phyloP scores from a whole-genome alignment of 306 rosid genomes.

The Quercus cerris region DNA sequence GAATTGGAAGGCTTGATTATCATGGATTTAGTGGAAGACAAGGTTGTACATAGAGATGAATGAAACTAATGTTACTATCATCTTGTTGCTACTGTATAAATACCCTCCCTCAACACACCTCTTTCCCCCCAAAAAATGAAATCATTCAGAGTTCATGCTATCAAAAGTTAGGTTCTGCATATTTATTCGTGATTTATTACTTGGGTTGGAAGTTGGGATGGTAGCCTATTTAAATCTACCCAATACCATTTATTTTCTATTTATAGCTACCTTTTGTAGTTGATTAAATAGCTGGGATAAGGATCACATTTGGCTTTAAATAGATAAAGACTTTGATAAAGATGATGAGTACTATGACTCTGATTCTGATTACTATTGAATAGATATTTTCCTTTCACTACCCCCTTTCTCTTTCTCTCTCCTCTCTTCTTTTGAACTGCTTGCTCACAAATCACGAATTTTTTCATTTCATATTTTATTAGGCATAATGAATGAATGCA shows the following conservation, averaged over 20 bases:
- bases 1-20: neutral
- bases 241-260: neutral
- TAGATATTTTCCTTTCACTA: neutral
- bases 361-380: neutral
- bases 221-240: neutral
- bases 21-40: neutral
- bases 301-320: constrained; percentile 30
- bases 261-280: neutral
- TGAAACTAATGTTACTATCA: neutral
- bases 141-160: neutral
- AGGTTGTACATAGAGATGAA: neutral
- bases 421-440: neutral
- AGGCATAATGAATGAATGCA: too few species aligned
- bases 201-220: neutral
- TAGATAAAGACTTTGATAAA: constrained; percentile 21
- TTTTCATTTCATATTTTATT: neutral
- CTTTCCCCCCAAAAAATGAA: neutral
- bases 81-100: neutral
- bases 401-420: too few species aligned
- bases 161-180: neutral
- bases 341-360: constrained; percentile 15
- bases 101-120: too few species aligned
- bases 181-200: neutral
- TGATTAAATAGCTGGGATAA: constrained; percentile 39
- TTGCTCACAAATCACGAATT: neutral